These are phyloP conservation scores for Crassisporium funariophilum DNA, from an alignment of 768 basidiomycete genomes.

Conservation along the genomic window DNA sequence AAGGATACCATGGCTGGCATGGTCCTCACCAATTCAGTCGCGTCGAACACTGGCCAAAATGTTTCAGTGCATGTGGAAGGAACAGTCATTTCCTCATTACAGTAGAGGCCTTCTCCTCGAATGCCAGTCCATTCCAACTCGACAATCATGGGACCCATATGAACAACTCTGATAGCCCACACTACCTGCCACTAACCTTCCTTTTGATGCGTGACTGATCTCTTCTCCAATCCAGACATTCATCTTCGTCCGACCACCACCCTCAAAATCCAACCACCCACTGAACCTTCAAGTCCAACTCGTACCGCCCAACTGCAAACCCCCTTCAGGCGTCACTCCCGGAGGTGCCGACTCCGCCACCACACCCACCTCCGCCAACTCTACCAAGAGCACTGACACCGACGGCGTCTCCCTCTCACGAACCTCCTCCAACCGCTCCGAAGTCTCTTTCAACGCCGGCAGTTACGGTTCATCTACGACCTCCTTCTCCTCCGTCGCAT, in stretches of 20 bases:
- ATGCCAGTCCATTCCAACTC: too few species aligned
- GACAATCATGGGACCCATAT: slow-evolving; percentile 1
- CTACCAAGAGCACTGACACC: slow-evolving; percentile 39
- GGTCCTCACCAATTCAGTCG: too few species aligned
- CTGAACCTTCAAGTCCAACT: slow-evolving; percentile 92
- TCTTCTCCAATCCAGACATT: slow-evolving; percentile 59
- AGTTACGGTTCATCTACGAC: slow-evolving; percentile 29
- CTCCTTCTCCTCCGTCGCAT: slow-evolving; percentile 39
- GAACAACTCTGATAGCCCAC: slow-evolving; percentile 8
- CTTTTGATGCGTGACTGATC: slow-evolving; percentile 4
- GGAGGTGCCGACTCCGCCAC: slow-evolving; percentile 19
- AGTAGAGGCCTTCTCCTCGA: too few species aligned
- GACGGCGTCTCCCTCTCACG: slow-evolving; percentile 37
- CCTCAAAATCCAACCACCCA: slow-evolving; percentile 81
- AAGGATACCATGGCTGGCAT: too few species aligned
- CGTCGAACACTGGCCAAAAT: too few species aligned
- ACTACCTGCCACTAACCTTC: slow-evolving; percentile 12
- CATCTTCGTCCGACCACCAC: slow-evolving; percentile 90
- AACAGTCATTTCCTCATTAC: too few species aligned
- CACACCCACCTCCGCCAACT: slow-evolving; percentile 30
- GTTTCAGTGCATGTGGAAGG: too few species aligned
- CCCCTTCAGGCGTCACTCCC: slow-evolving; percentile 36
- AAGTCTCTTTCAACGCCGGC: slow-evolving; percentile 40
- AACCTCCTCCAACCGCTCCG: slow-evolving; percentile 61
- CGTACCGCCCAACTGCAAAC: slow-evolving; percentile 66